Evolutionary conservation across 371 early-diverging fungal species (phyloP).

Genomic region (Thermomucor indicae-seudaticae): DNA sequence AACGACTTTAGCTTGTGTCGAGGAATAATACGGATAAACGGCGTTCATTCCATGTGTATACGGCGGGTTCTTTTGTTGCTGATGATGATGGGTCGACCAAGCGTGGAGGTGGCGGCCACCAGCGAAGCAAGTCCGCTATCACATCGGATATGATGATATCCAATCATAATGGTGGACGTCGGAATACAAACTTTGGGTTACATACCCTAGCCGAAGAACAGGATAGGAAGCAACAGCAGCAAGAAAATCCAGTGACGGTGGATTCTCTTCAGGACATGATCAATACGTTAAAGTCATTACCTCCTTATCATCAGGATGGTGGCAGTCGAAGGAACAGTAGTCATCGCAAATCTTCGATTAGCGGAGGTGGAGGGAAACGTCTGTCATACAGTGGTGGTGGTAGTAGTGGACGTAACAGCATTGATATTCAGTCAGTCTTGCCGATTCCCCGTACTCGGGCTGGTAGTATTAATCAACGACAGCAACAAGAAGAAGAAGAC

Average conservation of each 20-base stretch:
- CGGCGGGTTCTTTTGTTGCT: too few relatives aligned
- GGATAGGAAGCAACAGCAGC: conserved; percentile 10
- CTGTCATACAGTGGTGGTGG: conserved; percentile 13
- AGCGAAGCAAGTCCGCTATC: conserved; percentile 37
- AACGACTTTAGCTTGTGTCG: too few relatives aligned
- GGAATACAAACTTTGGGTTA: conserved; percentile 24
- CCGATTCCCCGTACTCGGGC: conserved; percentile 11
- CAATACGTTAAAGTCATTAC: conserved; percentile 48
- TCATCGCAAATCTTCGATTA: conserved; percentile 1
- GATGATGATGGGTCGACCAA: conserved; percentile 18
- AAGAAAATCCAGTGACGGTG: conserved; percentile 24
- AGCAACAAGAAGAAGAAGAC: too few relatives aligned
- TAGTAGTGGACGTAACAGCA: conserved; percentile 3
- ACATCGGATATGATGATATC: conserved; percentile 33
- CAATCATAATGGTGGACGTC: conserved; percentile 21
- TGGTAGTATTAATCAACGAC: neutral
- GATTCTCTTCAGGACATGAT: conserved; percentile 54
- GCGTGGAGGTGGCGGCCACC: conserved; percentile 25
- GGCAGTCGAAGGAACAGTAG: conserved; percentile 20
- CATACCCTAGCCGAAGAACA: conserved; percentile 30
- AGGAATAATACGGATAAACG: conserved; percentile 30
- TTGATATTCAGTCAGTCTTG: conserved; percentile 12
- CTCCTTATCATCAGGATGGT: conserved; percentile 25
- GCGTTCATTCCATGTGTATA: conserved; percentile 29
- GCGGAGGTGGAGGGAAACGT: conserved; percentile 1